Evolutionary conservation across 2,329 filamentous ascomycete species (phyloP).

Genomic region (Chaetomiaceae sp.): DNA sequence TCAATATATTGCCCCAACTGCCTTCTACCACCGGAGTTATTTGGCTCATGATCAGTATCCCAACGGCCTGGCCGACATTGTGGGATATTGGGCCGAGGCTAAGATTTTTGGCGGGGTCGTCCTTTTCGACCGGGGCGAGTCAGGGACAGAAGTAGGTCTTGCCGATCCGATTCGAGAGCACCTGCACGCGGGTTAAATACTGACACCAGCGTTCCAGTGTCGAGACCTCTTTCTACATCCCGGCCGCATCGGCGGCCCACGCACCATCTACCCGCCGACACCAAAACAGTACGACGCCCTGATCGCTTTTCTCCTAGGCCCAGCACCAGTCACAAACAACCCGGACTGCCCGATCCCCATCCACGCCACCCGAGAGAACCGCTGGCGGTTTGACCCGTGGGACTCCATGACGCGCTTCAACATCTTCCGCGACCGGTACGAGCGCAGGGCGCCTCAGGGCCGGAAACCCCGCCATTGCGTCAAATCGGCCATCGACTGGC

Average conservation of each 20-base stretch:
- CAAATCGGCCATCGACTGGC: not conserved
- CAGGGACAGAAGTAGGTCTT: slow-evolving; percentile 1
- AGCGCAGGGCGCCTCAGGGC: not conserved
- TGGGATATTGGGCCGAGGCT: slow-evolving; percentile 22
- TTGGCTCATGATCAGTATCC: slow-evolving; percentile 15
- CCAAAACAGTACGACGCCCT: not conserved
- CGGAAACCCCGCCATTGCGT: not conserved
- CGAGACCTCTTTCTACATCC: slow-evolving; percentile 7
- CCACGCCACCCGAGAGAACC: not conserved
- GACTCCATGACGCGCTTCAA: not conserved
- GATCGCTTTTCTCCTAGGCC: not conserved
- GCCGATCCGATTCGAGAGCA: too few relatives aligned
- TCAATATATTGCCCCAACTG: not conserved
- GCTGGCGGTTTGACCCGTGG: not conserved
- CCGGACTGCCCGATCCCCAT: slow-evolving; percentile 2
- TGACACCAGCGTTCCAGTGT: slow-evolving; percentile 1
- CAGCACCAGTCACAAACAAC: not conserved
- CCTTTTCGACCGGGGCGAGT: slow-evolving; percentile 12
- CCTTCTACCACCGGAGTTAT: slow-evolving; percentile 7
- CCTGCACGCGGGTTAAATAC: too few relatives aligned
- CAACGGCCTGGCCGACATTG: slow-evolving; percentile 16
- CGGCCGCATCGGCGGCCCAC: slow-evolving; percentile 1
- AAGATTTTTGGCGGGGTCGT: slow-evolving; percentile 19
- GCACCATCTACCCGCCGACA: not conserved
- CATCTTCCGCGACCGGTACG: slow-evolving; percentile 4